A percentile compares a stretch with the other conserved stretches of the same genome.
These are phyloP conservation scores for Coffea canephora DNA, from an alignment of 257 asterid species.

Conservation along the genomic window DNA sequence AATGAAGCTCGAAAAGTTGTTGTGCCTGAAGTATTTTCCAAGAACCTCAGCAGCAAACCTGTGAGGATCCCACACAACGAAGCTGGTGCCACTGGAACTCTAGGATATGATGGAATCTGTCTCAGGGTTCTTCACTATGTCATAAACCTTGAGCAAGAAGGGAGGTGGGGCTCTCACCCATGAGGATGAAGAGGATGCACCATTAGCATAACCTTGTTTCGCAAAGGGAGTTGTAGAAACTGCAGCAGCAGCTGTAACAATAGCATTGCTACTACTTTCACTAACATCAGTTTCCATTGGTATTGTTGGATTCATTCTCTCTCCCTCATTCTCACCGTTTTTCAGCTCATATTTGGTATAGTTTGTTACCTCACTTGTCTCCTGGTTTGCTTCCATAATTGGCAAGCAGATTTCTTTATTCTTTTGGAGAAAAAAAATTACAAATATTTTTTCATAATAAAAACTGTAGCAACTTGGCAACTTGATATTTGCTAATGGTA, in stretches of 20 bases:
- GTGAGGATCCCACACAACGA: conserved; percentile 38
- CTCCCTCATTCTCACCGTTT: conserved; percentile 7
- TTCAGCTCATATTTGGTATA: background rate
- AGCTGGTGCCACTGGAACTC: conserved; percentile 46
- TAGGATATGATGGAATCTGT: conserved; percentile 37
- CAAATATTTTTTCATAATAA: background rate
- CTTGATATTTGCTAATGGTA: background rate
- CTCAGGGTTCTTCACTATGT: conserved; percentile 35
- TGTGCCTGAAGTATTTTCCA: conserved; percentile 44
- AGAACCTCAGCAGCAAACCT: conserved; percentile 44
- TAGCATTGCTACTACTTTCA: conserved; percentile 1
- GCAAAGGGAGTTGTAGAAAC: background rate
- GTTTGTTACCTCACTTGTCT: conserved; percentile 10
- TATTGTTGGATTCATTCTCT: conserved; percentile 3
- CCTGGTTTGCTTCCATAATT: conserved; percentile 26
- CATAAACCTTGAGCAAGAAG: conserved; percentile 44
- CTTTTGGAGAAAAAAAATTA: background rate
- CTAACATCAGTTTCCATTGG: conserved; percentile 10
- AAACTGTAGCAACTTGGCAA: background rate
- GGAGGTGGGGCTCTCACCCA: conserved; percentile 29
- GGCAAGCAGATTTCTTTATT: no score
- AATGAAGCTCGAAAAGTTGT: conserved; percentile 50
- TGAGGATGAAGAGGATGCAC: background rate
- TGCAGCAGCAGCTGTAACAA: background rate
- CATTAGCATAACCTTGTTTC: background rate